These are phyloP conservation scores for Colletotrichum karsti DNA, from an alignment of 2,329 filamentous ascomycete genomes.

Conservation along the genomic window DNA sequence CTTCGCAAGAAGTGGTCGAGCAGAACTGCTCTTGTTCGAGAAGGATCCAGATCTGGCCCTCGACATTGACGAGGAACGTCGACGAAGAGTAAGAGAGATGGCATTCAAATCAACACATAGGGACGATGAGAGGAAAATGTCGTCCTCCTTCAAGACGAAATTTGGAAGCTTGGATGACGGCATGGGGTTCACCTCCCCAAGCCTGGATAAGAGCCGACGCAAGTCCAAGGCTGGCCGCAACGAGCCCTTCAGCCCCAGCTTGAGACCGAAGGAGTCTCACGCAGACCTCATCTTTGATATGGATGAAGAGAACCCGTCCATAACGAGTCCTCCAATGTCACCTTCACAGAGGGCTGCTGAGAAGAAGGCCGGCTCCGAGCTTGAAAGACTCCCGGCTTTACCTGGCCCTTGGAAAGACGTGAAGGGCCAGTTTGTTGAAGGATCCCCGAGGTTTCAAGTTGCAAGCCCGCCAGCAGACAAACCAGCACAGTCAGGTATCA, in stretches of 20 bases:
- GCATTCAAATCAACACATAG: slow-evolving; percentile 69
- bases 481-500: neutral
- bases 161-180: slow-evolving; percentile 73
- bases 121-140: slow-evolving; percentile 71
- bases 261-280: slow-evolving; percentile 74
- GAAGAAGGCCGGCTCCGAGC: neutral
- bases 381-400: slow-evolving; percentile 33
- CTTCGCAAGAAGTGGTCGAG: slow-evolving; percentile 78
- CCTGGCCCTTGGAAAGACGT: slow-evolving; percentile 47
- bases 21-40: slow-evolving; percentile 72
- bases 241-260: slow-evolving; percentile 69
- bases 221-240: slow-evolving; percentile 58
- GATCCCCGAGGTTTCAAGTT: slow-evolving; percentile 1
- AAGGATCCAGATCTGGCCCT: slow-evolving; percentile 69
- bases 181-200: slow-evolving; percentile 45
- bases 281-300: slow-evolving; percentile 92
- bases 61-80: slow-evolving; percentile 74
- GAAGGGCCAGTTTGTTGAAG: slow-evolving; percentile 35
- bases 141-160: slow-evolving; percentile 67
- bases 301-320: slow-evolving; percentile 75
- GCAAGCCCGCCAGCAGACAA: neutral
- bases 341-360: slow-evolving; percentile 14
- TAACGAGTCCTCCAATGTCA: slow-evolving; percentile 36
- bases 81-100: slow-evolving; percentile 79
- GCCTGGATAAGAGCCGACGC: slow-evolving; percentile 53